Evolutionary conservation across 495 filamentous ascomycete genomes (phyloP).

Genomic region (Penicillium pancosmium): DNA sequence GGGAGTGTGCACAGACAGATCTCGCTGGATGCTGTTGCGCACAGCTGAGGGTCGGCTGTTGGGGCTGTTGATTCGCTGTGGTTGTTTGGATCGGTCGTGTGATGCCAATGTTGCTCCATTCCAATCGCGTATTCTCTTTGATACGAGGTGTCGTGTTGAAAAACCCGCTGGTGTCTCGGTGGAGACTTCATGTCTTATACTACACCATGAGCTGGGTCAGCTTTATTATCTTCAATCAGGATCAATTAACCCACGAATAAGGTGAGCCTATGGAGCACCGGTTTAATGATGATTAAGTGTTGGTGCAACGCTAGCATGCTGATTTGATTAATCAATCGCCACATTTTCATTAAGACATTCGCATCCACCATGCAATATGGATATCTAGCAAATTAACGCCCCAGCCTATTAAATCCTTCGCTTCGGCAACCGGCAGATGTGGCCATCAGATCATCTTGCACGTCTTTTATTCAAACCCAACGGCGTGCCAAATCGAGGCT

Average conservation of each 20-base stretch:
- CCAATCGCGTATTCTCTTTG: background rate
- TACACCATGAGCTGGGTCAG: background rate
- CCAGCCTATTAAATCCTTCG: background rate
- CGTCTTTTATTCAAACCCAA: background rate
- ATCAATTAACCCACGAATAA: background rate
- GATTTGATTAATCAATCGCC: background rate
- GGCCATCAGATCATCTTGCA: background rate
- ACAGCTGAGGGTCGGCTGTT: background rate
- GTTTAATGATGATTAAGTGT: background rate
- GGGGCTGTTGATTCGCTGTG: background rate
- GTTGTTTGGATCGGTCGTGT: background rate
- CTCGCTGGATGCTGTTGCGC: background rate
- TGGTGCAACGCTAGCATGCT: background rate
- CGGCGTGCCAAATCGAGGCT: background rate
- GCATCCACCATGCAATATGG: background rate
- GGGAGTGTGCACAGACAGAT: background rate
- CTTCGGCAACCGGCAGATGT: background rate
- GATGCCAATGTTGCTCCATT: slow-evolving; percentile 1
- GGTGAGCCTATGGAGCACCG: background rate
- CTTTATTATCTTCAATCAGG: background rate
- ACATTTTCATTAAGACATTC: background rate
- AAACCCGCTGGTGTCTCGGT: background rate
- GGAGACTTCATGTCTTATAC: background rate
- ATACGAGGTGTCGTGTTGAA: background rate
- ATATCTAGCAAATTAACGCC: background rate